Evolutionary conservation across 192 early-diverging fungal genomes (phyloP), one percentile per base, ranked within the genome.

Genomic region (Rhizophagus sp.): DNA sequence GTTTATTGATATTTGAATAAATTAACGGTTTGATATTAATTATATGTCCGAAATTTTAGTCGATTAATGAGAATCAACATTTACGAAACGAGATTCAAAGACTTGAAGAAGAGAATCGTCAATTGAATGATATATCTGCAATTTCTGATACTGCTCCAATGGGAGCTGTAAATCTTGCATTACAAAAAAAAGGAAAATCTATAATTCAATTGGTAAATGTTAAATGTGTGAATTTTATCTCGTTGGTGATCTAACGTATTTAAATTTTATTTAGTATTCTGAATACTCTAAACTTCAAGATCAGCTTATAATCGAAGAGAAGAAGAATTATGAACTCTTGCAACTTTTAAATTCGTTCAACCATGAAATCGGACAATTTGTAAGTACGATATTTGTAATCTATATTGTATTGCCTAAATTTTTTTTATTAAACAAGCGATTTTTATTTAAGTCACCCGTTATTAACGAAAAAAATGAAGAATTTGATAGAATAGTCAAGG

Each of bases 261-360:
- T 9, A 70, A n/a, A 41, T n/a, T 39, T 15, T 11, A 41, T 9
- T 7, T 39, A 70, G 68, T 70, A 70, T 17, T 34, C 30, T 33
- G 68, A 70, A 41, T 70, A 70, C 22, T 39, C 68, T 3, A 34
- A 70, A n/a, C 68, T 70, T 70, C 68, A 70, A 70, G 68, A 70
- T 5, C 68, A 41, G 36, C 19, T 70, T 9, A n/a, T 70, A n/a
- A 19, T n/a, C 17, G 34, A 70, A 22, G 36, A 36, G 36, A 70
- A 36, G 34, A 70, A 39, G 17, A 70, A 70, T 9, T 22, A 11
- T 19, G 68, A 70, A 9, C 36, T 70, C 17, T 70, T n/a, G 3
- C 68, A 70, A 70, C 68, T 39, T 70, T 70, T 36, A 41, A 70
- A 22, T 39, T 5, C 50, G 15, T 57, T 57, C 50, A 57, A 57